Conservation (phyloP, 148 eudicot genomes). For the Mesembryanthemum crystallinum region DNA sequence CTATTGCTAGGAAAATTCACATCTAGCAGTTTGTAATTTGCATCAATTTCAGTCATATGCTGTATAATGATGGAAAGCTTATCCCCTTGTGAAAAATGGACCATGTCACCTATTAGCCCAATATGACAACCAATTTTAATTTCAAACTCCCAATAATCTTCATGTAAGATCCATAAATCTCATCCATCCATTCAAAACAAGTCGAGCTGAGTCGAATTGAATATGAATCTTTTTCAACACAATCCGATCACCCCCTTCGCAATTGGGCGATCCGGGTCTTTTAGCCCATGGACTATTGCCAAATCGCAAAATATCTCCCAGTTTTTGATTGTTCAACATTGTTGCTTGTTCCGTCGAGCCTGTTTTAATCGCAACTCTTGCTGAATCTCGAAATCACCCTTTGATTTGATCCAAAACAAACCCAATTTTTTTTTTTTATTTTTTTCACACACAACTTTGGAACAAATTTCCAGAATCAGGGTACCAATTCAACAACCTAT, state of each 20-base stretch:
- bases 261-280: neutral
- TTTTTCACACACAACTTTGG: conserved; percentile 22
- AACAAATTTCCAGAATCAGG: conserved; percentile 16
- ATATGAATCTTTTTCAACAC: neutral
- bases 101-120: neutral
- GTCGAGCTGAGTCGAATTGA: neutral
- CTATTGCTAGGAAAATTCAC: neutral
- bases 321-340: too few species aligned
- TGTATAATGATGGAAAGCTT: too few species aligned
- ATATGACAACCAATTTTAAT: neutral
- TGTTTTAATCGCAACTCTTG: too few species aligned
- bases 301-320: neutral
- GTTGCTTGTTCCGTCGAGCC: too few species aligned
- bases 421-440: too few species aligned
- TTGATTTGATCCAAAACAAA: too few species aligned
- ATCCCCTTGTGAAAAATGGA: neutral
- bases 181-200: neutral
- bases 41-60: too few species aligned
- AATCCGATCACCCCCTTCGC: neutral
- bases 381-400: too few species aligned
- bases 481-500: conserved; percentile 30
- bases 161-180: neutral
- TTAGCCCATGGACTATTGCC: neutral
- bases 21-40: neutral
- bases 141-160: neutral